Evolutionary conservation across 164 flowering plant genomes (phyloP).

Genomic region (Kingdonia uniflora): DNA sequence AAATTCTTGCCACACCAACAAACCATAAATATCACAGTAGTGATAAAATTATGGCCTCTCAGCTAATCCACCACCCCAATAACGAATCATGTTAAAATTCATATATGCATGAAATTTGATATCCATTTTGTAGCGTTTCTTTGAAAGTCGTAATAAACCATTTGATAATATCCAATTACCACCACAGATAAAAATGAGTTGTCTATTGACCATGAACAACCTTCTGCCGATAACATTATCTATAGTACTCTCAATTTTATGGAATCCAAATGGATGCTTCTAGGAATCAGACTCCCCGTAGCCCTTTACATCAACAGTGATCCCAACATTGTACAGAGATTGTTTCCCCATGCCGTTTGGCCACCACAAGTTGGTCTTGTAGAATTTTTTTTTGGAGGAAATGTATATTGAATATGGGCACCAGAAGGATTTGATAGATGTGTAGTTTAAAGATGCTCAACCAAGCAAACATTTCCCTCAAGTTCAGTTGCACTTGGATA

Average conservation of each 20-base stretch:
- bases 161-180: too few species aligned
- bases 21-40: too few species aligned
- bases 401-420: too few species aligned
- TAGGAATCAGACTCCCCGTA: conserved; percentile 81
- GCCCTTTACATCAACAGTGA: conserved; percentile 69
- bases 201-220: conserved; percentile 88
- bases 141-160: too few species aligned
- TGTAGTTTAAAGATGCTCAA: too few species aligned
- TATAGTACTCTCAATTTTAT: conserved; percentile 75
- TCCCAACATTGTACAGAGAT: conserved; percentile 58
- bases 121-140: too few species aligned
- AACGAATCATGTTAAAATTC: too few species aligned
- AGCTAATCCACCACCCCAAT: too few species aligned
- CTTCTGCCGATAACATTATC: conserved; percentile 90
- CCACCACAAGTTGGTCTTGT: conserved; percentile 98
- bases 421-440: too few species aligned
- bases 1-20: conserved; percentile 98
- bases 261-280: conserved; percentile 82
- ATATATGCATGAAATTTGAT: too few species aligned
- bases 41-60: too few species aligned
- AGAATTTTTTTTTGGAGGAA: conserved; percentile 84
- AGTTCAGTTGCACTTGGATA: conserved; percentile 78
- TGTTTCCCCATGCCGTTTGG: conserved; percentile 99
- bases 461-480: too few species aligned
- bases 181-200: conserved; percentile 84